Evolutionary conservation across 2,329 filamentous ascomycete genomes (phyloP), one percentile per base, ranked within the genome.

Genomic region (Pyricularia pennisetigena): DNA sequence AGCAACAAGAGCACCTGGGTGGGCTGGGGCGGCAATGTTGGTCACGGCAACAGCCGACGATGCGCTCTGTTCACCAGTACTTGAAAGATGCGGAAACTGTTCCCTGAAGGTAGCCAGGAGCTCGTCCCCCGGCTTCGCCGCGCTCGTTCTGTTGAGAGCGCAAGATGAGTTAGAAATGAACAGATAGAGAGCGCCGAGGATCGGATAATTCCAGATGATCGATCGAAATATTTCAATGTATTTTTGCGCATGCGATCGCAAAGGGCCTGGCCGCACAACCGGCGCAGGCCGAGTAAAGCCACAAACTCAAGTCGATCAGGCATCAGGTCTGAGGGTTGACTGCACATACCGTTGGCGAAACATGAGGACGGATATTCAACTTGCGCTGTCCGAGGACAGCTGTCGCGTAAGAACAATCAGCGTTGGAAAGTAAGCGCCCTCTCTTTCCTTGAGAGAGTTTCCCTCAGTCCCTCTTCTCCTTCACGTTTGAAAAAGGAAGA

Each of bases 91-190:
- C 64, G 92, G 90, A 75, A 97, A 97, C 72, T 87, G 89, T 74
- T 92, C 87, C 78, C 91, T 91, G 81, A 97, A 97, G 77, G 88
- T 89, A 79, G 88, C 88, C 77, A 95, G 88, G 75, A 97, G 85
- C 74, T 94, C 92, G 76, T 94, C 91, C 77, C 88, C 89, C 68
- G 93, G 93, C 82, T 97, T 97, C 79, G 93, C 91, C 68, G 91
- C 88, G 78, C 87, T 93, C 75, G 86, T 91, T 80, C 90, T 92
- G 72, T 65, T 24, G 30, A n/a, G 5, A 24, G 30, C 30, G 63
- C 63, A 24, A 5, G 35, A 63, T 6, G 35, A 62, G n/a, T 6
- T 49, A 49, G 41, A 49, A 49, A 49, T 49, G 20, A 49, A 49
- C 41, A 49, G 41, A 49, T 49, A n/a, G 16, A 49, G 16, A 49